phyloP scores from a whole-genome alignment of 2,329 filamentous ascomycete species.

The Sporothrix inflata region DNA sequence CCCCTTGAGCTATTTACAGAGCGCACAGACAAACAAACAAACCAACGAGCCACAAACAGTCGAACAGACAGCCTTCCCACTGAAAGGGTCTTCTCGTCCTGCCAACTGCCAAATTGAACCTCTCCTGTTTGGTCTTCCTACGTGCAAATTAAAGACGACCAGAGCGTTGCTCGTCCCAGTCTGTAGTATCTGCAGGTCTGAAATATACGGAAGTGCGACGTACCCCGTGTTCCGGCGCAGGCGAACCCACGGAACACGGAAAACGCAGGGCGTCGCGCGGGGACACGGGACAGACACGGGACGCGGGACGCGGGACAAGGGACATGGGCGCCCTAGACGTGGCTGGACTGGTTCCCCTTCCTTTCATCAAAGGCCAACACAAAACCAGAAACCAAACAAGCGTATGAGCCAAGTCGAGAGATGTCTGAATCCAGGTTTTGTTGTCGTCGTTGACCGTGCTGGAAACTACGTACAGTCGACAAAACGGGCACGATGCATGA shows the following conservation, averaged over 20 bases:
- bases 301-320: neutral
- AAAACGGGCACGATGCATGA: neutral
- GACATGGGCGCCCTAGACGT: neutral
- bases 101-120: neutral
- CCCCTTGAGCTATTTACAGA: neutral
- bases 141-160: neutral
- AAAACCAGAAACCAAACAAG: neutral
- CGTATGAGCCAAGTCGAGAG: neutral
- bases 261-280: neutral
- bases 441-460: neutral
- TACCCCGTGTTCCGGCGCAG: constrained; percentile 13
- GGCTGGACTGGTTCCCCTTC: neutral
- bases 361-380: neutral
- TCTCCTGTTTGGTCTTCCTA: neutral
- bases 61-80: neutral
- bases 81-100: neutral
- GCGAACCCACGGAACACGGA: constrained; percentile 16
- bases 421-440: neutral
- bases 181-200: neutral
- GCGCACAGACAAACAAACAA: constrained; percentile 1
- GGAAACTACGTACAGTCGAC: constrained; percentile 9
- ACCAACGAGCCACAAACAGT: neutral
- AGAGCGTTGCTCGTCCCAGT: neutral
- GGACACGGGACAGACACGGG: constrained; percentile 4
- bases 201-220: constrained; percentile 21